Evolutionary conservation across 129 eudicot genomes (phyloP).

Genomic region (Deinandra increscens): DNA sequence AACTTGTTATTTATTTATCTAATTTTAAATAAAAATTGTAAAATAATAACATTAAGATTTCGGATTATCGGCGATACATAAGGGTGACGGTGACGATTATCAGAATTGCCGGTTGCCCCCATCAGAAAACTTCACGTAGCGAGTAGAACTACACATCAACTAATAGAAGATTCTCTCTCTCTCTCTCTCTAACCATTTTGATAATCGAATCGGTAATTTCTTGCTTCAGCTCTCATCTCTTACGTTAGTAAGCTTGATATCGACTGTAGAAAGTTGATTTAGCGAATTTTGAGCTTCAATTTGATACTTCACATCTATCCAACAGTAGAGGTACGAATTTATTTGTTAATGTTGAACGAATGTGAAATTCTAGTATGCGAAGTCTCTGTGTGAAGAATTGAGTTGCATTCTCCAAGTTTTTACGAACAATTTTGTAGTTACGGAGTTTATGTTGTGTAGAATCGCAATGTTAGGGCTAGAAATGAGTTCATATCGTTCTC

Average conservation of each 20-base stretch:
- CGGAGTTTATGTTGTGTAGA: background rate
- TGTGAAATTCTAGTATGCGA: background rate
- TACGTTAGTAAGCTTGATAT: constrained; percentile 6
- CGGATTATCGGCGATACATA: constrained; percentile 1
- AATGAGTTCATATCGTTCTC: background rate
- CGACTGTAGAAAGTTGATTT: constrained; percentile 13
- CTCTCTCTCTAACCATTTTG: background rate
- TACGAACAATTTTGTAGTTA: background rate
- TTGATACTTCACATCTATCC: background rate
- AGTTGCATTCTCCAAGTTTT: constrained; percentile 13
- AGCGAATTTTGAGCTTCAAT: constrained; percentile 2
- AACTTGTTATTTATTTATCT: too few relatives aligned
- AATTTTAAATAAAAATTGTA: too few relatives aligned
- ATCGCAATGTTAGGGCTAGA: constrained; percentile 15
- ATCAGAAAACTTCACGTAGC: background rate
- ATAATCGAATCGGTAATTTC: constrained; percentile 16
- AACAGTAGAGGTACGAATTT: background rate
- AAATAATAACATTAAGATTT: too few relatives aligned
- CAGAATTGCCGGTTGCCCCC: constrained; percentile 3
- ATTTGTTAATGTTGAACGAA: constrained; percentile 3
- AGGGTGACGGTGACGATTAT: background rate
- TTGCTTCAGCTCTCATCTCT: background rate
- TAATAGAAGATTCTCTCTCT: background rate
- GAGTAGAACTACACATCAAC: background rate
- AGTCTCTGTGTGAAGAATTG: background rate